Percentiles rank a stretch among this genome's conserved stretches.
phyloP scores from a whole-genome alignment of 441 rosid species.

The Arabidopsis hybrid region DNA sequence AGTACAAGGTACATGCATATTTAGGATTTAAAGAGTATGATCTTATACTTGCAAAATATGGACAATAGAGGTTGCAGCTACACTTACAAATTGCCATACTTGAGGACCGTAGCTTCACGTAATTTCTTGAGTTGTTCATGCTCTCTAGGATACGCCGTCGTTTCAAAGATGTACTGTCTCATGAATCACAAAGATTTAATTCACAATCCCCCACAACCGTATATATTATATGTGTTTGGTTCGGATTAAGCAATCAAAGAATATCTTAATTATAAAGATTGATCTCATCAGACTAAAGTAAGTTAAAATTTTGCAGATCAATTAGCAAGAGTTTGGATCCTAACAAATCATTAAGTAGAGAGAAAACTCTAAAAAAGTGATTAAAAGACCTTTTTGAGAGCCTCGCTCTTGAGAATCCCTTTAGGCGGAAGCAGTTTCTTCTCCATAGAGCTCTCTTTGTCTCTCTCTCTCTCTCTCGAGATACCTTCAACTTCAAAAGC shows the following conservation, averaged over 20 bases:
- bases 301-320: constrained; percentile 22
- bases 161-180: constrained; percentile 58
- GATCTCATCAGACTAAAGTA: background rate
- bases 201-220: background rate
- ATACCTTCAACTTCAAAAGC: constrained; percentile 33
- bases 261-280: background rate
- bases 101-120: constrained; percentile 52
- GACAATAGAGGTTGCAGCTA: background rate
- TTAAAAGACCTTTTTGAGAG: constrained; percentile 36
- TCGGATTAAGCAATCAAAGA: background rate
- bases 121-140: constrained; percentile 55
- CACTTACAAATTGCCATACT: constrained; percentile 52
- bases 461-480: background rate
- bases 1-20: background rate
- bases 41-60: background rate
- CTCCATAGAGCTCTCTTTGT: constrained; percentile 15
- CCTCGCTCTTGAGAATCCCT: constrained; percentile 46
- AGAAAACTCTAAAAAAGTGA: background rate
- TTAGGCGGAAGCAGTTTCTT: constrained; percentile 26
- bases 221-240: background rate
- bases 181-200: constrained; percentile 5
- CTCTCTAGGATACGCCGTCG: constrained; percentile 67
- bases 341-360: background rate
- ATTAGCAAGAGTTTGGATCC: background rate
- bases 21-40: background rate